Conservation (phyloP, 768 basidiomycete species). For the Hericium rajendrae region DNA sequence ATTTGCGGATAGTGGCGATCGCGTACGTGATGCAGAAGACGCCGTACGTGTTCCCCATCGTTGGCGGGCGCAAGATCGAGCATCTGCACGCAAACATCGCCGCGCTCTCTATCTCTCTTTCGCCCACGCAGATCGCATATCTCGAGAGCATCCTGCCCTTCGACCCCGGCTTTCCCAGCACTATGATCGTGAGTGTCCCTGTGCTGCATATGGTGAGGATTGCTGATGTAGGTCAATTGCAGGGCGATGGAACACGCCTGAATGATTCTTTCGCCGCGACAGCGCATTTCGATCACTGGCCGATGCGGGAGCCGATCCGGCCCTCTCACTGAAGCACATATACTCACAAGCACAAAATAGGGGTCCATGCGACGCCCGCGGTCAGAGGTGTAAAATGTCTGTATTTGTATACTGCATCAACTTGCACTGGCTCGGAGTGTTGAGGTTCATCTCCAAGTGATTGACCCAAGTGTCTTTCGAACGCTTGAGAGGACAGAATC, state of each 20-base stretch:
- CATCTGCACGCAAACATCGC: conserved; percentile 40
- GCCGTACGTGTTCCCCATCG: conserved; percentile 17
- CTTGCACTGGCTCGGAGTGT: too few species aligned
- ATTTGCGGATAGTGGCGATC: conserved; percentile 30
- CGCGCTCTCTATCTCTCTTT: conserved; percentile 37
- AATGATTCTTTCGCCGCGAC: not conserved
- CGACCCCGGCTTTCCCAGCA: conserved; percentile 35
- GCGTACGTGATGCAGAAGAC: conserved; percentile 47
- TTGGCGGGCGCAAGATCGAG: conserved; percentile 40
- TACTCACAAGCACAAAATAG: too few species aligned
- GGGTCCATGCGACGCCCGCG: too few species aligned
- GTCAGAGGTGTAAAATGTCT: too few species aligned
- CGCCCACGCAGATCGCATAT: conserved; percentile 33
- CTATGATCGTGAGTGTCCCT: conserved; percentile 22
- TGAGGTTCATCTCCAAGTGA: too few species aligned
- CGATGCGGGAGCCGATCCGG: conserved; percentile 14
- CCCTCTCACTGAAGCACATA: not conserved
- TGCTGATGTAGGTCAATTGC: not conserved
- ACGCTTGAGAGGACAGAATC: too few species aligned
- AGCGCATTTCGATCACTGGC: not conserved
- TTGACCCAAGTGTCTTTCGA: too few species aligned
- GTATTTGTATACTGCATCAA: too few species aligned
- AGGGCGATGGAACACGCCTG: not conserved
- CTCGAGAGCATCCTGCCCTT: conserved; percentile 35
- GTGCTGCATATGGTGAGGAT: not conserved